Evolutionary conservation across 108 stramenopile genomes (phyloP), one percentile per base, ranked within the genome.

Genomic region (Cylindrotheca fusiformis): DNA sequence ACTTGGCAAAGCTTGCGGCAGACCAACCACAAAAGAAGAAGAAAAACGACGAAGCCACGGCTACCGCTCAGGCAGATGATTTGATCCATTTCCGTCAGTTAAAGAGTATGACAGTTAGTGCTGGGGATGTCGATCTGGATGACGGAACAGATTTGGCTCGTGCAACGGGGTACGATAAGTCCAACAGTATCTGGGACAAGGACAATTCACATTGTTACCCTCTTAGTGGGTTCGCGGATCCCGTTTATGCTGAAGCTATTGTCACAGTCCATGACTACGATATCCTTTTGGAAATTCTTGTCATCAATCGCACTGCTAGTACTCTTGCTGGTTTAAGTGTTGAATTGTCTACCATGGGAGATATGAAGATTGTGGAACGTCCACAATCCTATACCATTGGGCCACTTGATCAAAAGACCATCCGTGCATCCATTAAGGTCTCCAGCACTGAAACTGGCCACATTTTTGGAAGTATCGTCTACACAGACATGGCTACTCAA

Each of bases 201-300:
- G 90, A 94, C 64, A 68, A 95, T 30, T 79, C 77, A 50, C 96
- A 97, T 68, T 91, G 98, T 28, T 96, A 98, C 68, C 99, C 97
- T 69, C 84, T 99, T 22, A 96, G 88, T 63, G 97, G 98, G 30
- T 97, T 97, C 71, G 91, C 96, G 10, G 99, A 99, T 81, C 97
- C 99, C 2, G 97, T 99, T 32, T 99, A 99, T 57, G 97, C 96
- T 17, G 99, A 99, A 80, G 97, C 99, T 2, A 79, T 83, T 48
- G 95, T 99, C 20, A 96, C 96, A 52, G 97, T 99, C 20, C 97
- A 97, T 60, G 99, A 98, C 65, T 99, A 99, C 77, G 99, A 99
- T 75, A 98, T 99, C 68, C 79, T 96, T 30, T 78, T 99, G 60
- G 97, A 98, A 58, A 97, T 99, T 60, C 77, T 98, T 45, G 80